Evolutionary conservation across 495 filamentous ascomycete species (phyloP).

Genomic region (Neurospora sp.): DNA sequence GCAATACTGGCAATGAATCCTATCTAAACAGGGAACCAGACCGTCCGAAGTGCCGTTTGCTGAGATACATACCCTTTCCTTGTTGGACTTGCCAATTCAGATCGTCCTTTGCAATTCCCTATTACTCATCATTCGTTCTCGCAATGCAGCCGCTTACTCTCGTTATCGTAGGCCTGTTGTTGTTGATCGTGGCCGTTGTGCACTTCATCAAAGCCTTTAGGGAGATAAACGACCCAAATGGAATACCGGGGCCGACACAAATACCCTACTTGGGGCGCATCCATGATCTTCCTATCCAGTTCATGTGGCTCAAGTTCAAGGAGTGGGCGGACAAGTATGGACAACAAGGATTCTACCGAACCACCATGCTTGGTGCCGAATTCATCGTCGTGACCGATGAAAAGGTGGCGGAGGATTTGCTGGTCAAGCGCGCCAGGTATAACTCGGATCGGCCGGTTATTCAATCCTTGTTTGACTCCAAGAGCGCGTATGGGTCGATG

Average conservation of each 20-base stretch:
- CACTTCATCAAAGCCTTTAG: conserved; percentile 22
- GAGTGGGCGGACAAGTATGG: conserved; percentile 42
- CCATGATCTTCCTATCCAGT: conserved; percentile 36
- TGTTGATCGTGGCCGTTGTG: conserved; percentile 14
- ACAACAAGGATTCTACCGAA: conserved; percentile 33
- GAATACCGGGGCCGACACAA: conserved; percentile 27
- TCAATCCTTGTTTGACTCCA: conserved; percentile 32
- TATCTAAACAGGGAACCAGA: neutral
- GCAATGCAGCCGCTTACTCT: neutral
- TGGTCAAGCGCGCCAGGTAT: conserved; percentile 36
- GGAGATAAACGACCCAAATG: conserved; percentile 23
- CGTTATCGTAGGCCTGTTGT: conserved; percentile 10
- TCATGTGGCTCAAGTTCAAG: conserved; percentile 42
- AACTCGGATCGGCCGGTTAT: conserved; percentile 38
- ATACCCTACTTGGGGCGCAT: conserved; percentile 35
- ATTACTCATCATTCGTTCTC: neutral
- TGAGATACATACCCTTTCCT: neutral
- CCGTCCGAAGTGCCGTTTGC: neutral
- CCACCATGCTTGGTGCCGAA: conserved; percentile 35
- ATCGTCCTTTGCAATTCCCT: neutral
- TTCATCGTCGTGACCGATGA: conserved; percentile 43
- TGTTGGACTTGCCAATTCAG: neutral
- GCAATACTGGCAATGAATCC: neutral
- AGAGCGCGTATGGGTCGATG: conserved; percentile 28
- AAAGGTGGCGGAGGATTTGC: conserved; percentile 41